phyloP scores from a whole-genome alignment of 805 yeast species.

The Cyberlindnera mississippiensis region DNA sequence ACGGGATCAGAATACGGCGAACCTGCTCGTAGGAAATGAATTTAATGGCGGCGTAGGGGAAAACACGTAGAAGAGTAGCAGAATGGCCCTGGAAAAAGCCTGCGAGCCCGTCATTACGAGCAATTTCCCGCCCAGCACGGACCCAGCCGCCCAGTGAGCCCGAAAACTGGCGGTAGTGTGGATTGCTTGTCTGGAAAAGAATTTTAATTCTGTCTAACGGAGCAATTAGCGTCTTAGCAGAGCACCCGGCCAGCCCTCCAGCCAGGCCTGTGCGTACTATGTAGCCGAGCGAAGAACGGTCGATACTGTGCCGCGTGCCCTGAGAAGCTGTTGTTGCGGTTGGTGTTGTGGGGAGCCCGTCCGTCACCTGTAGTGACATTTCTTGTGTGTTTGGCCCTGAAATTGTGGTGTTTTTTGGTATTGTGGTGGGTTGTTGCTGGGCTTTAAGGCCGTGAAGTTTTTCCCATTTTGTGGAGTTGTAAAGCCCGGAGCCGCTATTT shows the following conservation, averaged over 20 bases:
- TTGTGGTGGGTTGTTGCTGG: neutral
- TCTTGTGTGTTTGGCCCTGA: neutral
- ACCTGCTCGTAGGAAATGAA: slow-evolving; percentile 96
- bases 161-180: slow-evolving; percentile 74
- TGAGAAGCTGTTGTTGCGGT: no score
- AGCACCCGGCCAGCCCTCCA: slow-evolving; percentile 93
- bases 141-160: slow-evolving; percentile 78
- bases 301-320: slow-evolving; percentile 26
- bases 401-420: no score
- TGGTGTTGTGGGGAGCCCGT: no score
- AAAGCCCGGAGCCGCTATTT: no score
- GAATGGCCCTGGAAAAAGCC: slow-evolving; percentile 96
- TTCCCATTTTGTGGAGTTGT: no score
- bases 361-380: neutral
- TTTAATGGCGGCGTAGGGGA: slow-evolving; percentile 96
- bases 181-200: slow-evolving; percentile 90
- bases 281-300: slow-evolving; percentile 73
- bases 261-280: slow-evolving; percentile 82
- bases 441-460: neutral
- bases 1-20: slow-evolving; percentile 73
- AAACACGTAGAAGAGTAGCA: slow-evolving; percentile 83
- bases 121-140: slow-evolving; percentile 67
- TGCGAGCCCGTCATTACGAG: slow-evolving; percentile 59
- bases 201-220: slow-evolving; percentile 95
- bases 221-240: slow-evolving; percentile 94